Evolutionary conservation across 2,329 filamentous ascomycete species (phyloP), one percentile per base, ranked within the genome.

Genomic region (Colletotrichum sp.): DNA sequence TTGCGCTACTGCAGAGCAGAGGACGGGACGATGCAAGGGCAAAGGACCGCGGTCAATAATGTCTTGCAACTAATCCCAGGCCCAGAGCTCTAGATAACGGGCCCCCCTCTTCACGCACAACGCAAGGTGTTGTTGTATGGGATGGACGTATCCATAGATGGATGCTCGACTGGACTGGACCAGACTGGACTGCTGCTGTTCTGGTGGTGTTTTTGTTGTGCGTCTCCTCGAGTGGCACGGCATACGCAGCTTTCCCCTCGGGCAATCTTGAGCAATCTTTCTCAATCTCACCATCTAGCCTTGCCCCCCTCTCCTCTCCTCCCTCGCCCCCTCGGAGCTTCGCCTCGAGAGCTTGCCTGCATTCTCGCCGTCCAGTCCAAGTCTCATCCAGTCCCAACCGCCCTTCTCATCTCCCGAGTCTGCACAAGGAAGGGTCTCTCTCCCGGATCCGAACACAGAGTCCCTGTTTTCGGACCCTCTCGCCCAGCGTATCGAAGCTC

Each of bases 21-120:
- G 52, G 43, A 72, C 62, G 30, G 43, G 72, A 68, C 38, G 73
- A 72, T 30, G 73, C 69, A 67, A 72, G 73, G 73, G 62, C 69
- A 55, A 58, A 67, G 62, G 16, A 58, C 32, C 62, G 38, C 30
- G 52, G 48, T 26, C 26, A 55, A 30, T 32, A 52, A 34, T 74
- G 71, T 74, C 71, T 74, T 65, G 43, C 26, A 60, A 48, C 36
- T 48, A 66, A 61, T 26, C 58, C 66, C 48, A 52, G 24, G 21
- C 66, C 66, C 58, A 52, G 30, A 52, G 21, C 66, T 32, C 24
- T 16, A 48, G n/a, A 6, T 28, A 48, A 34, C 28, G 30, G 58
- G 0, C 24, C 48, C 66, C 30, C 48, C 60, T 48, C 43, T 73
- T 12, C 38, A 43, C 38, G 8, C 38, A 43, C 38, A 43, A 43